A percentile compares a stretch with the other conserved stretches of the same genome.
These are phyloP conservation scores for Aeschynomene evenia DNA, from an alignment of 306 rosid species.

Conservation along the genomic window DNA sequence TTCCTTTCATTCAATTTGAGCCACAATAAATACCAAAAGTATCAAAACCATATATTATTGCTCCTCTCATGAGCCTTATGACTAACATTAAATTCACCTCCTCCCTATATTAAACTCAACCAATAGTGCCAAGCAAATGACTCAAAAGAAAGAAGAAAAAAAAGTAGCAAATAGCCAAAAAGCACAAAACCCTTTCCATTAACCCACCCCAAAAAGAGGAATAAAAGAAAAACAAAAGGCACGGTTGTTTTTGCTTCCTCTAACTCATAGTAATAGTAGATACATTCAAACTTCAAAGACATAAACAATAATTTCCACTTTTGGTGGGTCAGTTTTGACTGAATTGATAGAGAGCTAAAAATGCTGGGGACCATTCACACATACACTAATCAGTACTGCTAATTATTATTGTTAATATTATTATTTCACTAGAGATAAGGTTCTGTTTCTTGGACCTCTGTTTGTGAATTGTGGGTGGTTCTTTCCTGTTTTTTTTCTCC, in stretches of 20 bases:
- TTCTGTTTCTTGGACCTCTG: conserved; percentile 27
- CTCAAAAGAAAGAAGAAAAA: background rate
- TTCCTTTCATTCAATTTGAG: conserved; percentile 20
- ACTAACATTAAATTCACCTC: conserved; percentile 31
- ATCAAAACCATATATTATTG: conserved; percentile 14
- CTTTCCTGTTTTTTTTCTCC: conserved; percentile 48
- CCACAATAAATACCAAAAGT: background rate
- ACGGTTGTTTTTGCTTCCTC: background rate
- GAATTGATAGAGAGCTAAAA: conserved; percentile 33
- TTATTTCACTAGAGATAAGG: conserved; percentile 29
- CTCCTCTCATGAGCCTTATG: conserved; percentile 34
- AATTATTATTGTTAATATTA: background rate
- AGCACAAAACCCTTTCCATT: background rate
- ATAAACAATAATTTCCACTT: conserved; percentile 36
- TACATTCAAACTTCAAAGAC: conserved; percentile 69
- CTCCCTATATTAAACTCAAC: background rate
- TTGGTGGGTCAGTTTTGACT: conserved; percentile 83
- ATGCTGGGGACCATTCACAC: conserved; percentile 49
- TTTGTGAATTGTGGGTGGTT: conserved; percentile 31
- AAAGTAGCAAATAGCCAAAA: background rate
- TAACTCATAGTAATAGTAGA: conserved; percentile 32
- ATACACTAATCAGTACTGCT: no score
- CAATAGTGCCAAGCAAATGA: background rate
- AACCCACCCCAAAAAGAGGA: background rate
- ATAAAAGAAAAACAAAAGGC: background rate